A percentile compares a stretch with the other conserved stretches of the same genome.
Evolutionary conservation across 2,329 filamentous ascomycete species (phyloP).

Genomic region (Fusarium sp.): DNA sequence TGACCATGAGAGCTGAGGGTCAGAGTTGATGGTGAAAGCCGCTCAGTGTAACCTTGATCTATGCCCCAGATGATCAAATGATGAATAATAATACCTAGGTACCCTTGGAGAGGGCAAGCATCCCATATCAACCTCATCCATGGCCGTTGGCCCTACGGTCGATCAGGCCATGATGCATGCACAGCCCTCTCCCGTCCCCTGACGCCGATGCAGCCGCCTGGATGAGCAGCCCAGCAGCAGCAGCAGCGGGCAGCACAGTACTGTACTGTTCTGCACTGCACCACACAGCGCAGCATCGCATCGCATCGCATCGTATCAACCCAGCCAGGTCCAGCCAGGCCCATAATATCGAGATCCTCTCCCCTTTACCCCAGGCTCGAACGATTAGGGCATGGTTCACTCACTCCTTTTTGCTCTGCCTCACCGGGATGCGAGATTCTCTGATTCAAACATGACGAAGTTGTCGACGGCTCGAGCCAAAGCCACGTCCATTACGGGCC

Average conservation of each 20-base stretch:
- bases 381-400: constrained; percentile 7
- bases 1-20: constrained; percentile 27
- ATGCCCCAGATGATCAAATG: constrained; percentile 21
- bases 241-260: too few species aligned
- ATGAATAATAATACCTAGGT: constrained; percentile 1
- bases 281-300: not conserved
- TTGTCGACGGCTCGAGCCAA: not conserved
- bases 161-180: constrained; percentile 32
- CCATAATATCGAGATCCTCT: constrained; percentile 23
- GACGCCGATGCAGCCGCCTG: constrained; percentile 21
- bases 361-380: constrained; percentile 1
- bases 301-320: constrained; percentile 3
- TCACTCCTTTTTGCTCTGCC: not conserved
- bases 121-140: constrained; percentile 12
- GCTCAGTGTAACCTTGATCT: constrained; percentile 17
- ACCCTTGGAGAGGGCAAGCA: constrained; percentile 6
- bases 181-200: constrained; percentile 29
- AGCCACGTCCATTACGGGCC: constrained; percentile 15
- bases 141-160: constrained; percentile 20
- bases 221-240: constrained; percentile 4
- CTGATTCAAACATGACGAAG: constrained; percentile 12
- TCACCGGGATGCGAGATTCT: not conserved
- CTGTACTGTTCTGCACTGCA: too few species aligned
- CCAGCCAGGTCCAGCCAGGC: not conserved
- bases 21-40: constrained; percentile 12